Base-by-base conservation (phyloP, 2,329 filamentous ascomycete species). In the Aspergillus neotritici region DNA sequence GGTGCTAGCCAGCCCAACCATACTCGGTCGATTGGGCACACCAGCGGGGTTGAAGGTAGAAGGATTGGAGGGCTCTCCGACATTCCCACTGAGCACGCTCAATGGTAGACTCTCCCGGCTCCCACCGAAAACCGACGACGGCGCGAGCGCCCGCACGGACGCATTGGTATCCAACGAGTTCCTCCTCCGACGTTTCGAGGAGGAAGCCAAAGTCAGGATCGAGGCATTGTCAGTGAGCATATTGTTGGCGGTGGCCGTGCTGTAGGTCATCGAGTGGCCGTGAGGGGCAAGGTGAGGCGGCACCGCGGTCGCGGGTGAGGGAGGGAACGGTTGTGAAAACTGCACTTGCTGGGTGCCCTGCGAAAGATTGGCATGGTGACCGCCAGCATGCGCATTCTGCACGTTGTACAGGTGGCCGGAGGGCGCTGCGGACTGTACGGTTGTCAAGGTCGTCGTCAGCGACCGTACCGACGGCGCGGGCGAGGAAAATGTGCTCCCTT, bases 131-230 rank as follows among this genome's bases (percentile, higher is more conserved):
- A 83, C 70, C 3, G 79, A 83, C 4, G 77, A 80, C 0, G 80
- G 80, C 3, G 80, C 77, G 21, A 84, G 65, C 2, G 78, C 80
- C 41, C 79, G 79, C 30, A 83, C 75, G 2, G 80, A 83, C n/a
- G 80, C 80, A 56, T 83, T 81, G 2, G 80, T 74, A 48, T 84
- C 80, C 46, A 83, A 70, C 4, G 78, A 82, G 55, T 82, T 78
- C n/a, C 80, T 73, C 28, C 79, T 74, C 41, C 74, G 75, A 21
- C 78, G 76, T 55, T 83, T 83, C 5, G 79, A 82, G 0, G 79
- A 83, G 2, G 79, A 83, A 5, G 80, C 80, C 10, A 84, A 66
- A 0, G 80, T 84, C 44, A 84, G 63, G 43, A 84, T 80, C 13
- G 79, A 83, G 1, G 80, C 80, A 56, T 84, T 80, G 56, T 84